Evolutionary conservation across 768 basidiomycete species (phyloP).

Genomic region (Serendipita indica): DNA sequence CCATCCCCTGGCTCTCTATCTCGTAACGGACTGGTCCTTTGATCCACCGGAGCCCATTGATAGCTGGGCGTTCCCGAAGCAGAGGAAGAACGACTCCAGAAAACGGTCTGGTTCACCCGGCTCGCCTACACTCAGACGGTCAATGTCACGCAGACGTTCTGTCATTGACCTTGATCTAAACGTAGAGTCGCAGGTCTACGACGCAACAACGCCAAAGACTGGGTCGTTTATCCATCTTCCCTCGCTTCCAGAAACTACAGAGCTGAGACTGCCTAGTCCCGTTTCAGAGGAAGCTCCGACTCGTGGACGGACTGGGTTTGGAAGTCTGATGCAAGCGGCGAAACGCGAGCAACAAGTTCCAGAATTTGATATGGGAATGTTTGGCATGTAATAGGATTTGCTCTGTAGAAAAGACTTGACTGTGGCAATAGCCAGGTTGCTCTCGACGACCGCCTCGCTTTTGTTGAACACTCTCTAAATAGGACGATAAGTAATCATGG

Average conservation of each 20-base stretch:
- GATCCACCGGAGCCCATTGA: conserved; percentile 46
- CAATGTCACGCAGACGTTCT: conserved; percentile 21
- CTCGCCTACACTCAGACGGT: conserved; percentile 20
- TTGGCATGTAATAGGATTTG: conserved; percentile 32
- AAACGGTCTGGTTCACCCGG: conserved; percentile 30
- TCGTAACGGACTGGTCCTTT: conserved; percentile 86
- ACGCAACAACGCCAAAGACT: conserved; percentile 13
- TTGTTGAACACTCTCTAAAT: too few species aligned
- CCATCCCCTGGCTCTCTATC: conserved; percentile 78
- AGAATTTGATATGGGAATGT: conserved; percentile 77
- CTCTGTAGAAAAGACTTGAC: conserved; percentile 9
- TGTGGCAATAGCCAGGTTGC: too few species aligned
- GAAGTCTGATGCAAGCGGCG: conserved; percentile 78
- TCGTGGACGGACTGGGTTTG: conserved; percentile 46
- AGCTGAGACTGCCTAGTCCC: not conserved
- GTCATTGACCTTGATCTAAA: conserved; percentile 10
- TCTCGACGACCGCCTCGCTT: too few species aligned
- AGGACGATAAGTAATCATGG: conserved; percentile 50
- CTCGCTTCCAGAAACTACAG: not conserved
- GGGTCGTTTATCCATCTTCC: conserved; percentile 28
- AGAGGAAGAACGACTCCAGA: conserved; percentile 16
- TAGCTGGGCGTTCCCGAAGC: conserved; percentile 9
- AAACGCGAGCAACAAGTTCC: conserved; percentile 75
- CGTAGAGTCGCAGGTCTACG: not conserved
- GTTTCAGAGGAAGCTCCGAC: conserved; percentile 9